phyloP scores from a whole-genome alignment of 208 protist species.

The Porcisia hertigi region DNA sequence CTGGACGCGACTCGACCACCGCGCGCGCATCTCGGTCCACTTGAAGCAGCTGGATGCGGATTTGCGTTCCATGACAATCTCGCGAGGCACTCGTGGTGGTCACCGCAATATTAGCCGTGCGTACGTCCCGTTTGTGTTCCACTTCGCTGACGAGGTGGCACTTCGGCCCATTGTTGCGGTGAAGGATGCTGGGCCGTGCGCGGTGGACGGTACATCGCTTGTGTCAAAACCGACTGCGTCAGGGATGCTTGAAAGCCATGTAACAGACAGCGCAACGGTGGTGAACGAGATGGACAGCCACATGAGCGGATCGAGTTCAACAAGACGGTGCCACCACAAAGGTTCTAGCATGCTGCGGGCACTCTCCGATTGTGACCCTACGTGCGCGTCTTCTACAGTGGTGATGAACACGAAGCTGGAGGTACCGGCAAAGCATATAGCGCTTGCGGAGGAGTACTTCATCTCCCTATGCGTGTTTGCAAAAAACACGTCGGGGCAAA shows the following conservation, averaged over 20 bases:
- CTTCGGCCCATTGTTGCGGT: slow-evolving; percentile 50
- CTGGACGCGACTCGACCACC: slow-evolving; percentile 39
- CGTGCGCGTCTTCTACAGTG: slow-evolving; percentile 6
- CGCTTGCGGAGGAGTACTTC: slow-evolving; percentile 77
- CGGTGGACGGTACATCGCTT: slow-evolving; percentile 29
- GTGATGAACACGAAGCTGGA: slow-evolving; percentile 45
- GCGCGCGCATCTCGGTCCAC: slow-evolving; percentile 43
- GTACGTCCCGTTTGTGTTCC: slow-evolving; percentile 84
- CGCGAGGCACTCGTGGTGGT: slow-evolving; percentile 28
- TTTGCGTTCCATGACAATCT: slow-evolving; percentile 76
- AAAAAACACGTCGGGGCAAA: slow-evolving; percentile 60
- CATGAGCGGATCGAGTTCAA: neutral
- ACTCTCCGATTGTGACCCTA: neutral
- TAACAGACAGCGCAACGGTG: neutral
- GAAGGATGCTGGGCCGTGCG: slow-evolving; percentile 58
- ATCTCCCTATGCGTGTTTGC: slow-evolving; percentile 64
- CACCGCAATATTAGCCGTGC: slow-evolving; percentile 72
- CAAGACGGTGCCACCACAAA: slow-evolving; percentile 4
- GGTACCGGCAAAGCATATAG: slow-evolving; percentile 46
- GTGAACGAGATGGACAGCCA: neutral
- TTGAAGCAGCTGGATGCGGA: slow-evolving; percentile 60
- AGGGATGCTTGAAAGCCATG: neutral
- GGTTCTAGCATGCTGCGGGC: neutral
- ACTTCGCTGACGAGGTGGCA: slow-evolving; percentile 66
- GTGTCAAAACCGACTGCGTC: slow-evolving; percentile 12